Conservation (phyloP, 345 rosid species). For the Eucalyptus polyanthemos region DNA sequence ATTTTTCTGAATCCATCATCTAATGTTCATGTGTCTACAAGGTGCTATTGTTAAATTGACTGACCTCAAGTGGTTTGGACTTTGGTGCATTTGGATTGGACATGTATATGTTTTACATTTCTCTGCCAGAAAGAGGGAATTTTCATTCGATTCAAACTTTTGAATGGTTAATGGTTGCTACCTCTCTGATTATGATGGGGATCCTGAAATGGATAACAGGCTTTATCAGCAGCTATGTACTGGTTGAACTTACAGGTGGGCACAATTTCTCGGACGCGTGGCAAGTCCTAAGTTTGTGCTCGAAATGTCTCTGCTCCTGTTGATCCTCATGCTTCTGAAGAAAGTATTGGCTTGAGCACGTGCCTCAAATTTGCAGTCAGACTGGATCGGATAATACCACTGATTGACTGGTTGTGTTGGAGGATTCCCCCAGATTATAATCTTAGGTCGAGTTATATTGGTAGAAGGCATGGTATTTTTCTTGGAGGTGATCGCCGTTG, state of each 20-base stretch:
- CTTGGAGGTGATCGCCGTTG: neutral
- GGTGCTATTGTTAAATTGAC: neutral
- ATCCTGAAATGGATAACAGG: constrained; percentile 83
- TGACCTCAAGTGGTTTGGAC: neutral
- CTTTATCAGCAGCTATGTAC: constrained; percentile 91
- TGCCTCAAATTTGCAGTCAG: neutral
- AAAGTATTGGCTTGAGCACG: constrained; percentile 21
- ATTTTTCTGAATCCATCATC: neutral
- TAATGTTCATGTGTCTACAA: neutral
- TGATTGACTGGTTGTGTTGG: neutral
- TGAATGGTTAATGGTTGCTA: neutral
- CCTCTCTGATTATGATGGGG: constrained; percentile 43
- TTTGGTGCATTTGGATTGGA: neutral
- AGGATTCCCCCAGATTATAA: neutral
- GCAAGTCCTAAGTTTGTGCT: constrained; percentile 40
- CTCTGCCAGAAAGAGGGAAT: neutral
- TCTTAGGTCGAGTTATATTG: neutral
- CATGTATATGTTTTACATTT: neutral
- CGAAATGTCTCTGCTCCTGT: constrained; percentile 38
- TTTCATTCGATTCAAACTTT: neutral
- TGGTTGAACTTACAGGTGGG: constrained; percentile 99
- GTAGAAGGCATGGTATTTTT: neutral
- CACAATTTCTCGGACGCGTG: constrained; percentile 18
- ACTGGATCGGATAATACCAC: neutral
- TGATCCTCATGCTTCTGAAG: constrained; percentile 45